Percentiles rank a stretch among this genome's conserved stretches.
phyloP scores from a whole-genome alignment of 2,329 filamentous ascomycete species.

The Cercospora sp. region DNA sequence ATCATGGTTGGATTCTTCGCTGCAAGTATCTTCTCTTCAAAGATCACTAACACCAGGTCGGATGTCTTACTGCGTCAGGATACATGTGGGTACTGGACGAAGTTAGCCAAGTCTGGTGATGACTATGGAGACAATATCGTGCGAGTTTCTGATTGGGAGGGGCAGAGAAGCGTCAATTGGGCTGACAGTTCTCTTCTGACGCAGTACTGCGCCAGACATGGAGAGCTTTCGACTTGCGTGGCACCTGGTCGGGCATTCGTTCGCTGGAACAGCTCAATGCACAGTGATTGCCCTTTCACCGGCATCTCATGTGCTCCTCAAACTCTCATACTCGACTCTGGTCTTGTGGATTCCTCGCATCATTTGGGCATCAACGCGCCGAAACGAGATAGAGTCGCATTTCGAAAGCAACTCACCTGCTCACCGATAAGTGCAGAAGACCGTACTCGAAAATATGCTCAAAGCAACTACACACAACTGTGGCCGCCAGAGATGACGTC shows the following conservation, averaged over 20 bases:
- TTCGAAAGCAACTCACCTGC: conserved; percentile 1
- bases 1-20: conserved; percentile 5
- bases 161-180: conserved; percentile 8
- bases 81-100: neutral
- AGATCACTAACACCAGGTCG: conserved; percentile 8
- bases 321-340: conserved; percentile 1
- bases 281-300: conserved; percentile 2
- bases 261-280: neutral
- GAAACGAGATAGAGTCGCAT: neutral
- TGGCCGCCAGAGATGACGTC: neutral
- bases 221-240: neutral
- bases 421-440: neutral
- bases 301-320: neutral
- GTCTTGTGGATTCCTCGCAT: neutral
- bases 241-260: conserved; percentile 3
- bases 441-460: neutral
- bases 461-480: neutral
- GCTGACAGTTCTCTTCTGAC: conserved; percentile 10
- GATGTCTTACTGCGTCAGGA: neutral
- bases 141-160: conserved; percentile 8
- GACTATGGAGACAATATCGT: conserved; percentile 5
- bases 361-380: conserved; percentile 9
- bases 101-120: neutral
- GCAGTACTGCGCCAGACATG: conserved; percentile 5
- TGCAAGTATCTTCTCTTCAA: conserved; percentile 10